Evolutionary conservation across 2,329 filamentous ascomycete genomes (phyloP).

Genomic region (Neofusicoccum umdonicola): DNA sequence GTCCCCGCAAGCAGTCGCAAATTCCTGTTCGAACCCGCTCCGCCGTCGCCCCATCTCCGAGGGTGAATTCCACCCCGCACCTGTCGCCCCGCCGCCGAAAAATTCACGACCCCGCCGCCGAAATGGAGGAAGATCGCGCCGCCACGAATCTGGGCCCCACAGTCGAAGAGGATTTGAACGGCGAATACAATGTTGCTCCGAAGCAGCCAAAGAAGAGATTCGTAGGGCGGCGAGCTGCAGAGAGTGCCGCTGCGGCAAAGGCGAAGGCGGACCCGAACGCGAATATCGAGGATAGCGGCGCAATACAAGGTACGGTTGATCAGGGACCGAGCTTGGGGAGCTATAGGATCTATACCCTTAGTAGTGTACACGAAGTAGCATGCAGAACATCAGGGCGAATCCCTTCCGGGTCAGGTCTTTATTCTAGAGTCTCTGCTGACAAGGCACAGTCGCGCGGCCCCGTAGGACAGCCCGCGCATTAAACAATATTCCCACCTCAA

Average conservation of each 20-base stretch:
- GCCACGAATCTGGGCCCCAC: constrained; percentile 69
- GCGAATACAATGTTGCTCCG: constrained; percentile 45
- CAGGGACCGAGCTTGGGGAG: neutral
- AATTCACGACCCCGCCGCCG: neutral
- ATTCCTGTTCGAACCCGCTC: neutral
- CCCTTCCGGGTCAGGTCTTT: neutral
- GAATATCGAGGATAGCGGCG: constrained; percentile 60
- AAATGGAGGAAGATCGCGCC: constrained; percentile 75
- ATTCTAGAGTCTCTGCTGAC: constrained; percentile 16
- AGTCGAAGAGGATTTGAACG: constrained; percentile 58
- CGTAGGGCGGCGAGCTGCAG: constrained; percentile 74
- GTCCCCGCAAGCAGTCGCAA: neutral
- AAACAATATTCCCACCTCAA: constrained; percentile 86
- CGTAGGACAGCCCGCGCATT: constrained; percentile 74
- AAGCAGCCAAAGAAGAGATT: constrained; percentile 90
- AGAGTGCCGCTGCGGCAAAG: constrained; percentile 51
- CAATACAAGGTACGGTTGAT: constrained; percentile 61
- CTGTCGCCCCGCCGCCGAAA: neutral
- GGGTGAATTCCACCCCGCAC: neutral
- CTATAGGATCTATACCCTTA: too few species aligned
- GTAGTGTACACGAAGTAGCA: too few species aligned
- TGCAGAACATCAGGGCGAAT: neutral
- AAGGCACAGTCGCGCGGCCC: constrained; percentile 62
- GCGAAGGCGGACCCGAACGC: constrained; percentile 33
- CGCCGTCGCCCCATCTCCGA: neutral